phyloP scores from a whole-genome alignment of 2,329 filamentous ascomycete species.

The Pseudohalonectria lignicola region DNA sequence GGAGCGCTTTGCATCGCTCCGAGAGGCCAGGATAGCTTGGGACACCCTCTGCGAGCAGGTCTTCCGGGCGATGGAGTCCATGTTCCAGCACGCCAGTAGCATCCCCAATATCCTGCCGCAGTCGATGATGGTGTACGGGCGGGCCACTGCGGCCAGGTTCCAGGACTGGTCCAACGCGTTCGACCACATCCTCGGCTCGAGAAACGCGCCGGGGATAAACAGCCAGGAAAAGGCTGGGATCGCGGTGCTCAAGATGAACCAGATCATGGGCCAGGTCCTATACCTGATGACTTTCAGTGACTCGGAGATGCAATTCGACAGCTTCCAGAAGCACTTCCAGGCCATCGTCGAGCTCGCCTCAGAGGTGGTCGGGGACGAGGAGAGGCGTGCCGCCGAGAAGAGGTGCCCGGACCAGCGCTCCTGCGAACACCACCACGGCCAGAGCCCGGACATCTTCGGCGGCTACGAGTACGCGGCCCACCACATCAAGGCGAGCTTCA shows the following conservation, averaged over 20 bases:
- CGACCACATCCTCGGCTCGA: slow-evolving; percentile 38
- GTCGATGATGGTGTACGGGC: slow-evolving; percentile 33
- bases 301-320: slow-evolving; percentile 47
- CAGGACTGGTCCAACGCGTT: slow-evolving; percentile 45
- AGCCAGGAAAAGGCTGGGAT: slow-evolving; percentile 49
- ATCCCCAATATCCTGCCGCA: slow-evolving; percentile 41
- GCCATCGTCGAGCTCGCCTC: slow-evolving; percentile 44
- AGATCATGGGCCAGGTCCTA: slow-evolving; percentile 45
- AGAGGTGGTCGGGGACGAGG: slow-evolving; percentile 49
- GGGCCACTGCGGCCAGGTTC: slow-evolving; percentile 36
- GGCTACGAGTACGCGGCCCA: slow-evolving; percentile 30
- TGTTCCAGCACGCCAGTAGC: slow-evolving; percentile 34
- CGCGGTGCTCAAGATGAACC: slow-evolving; percentile 50
- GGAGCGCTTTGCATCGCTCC: slow-evolving; percentile 33
- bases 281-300: slow-evolving; percentile 51
- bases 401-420: slow-evolving; percentile 30
- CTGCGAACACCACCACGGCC: slow-evolving; percentile 28
- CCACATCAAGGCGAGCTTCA: slow-evolving; percentile 52
- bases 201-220: slow-evolving; percentile 34
- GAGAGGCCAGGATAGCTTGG: slow-evolving; percentile 45
- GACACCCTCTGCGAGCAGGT: slow-evolving; percentile 45
- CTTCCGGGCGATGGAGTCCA: slow-evolving; percentile 46
- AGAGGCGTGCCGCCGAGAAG: slow-evolving; percentile 34
- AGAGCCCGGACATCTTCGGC: slow-evolving; percentile 23
- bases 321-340: slow-evolving; percentile 38